phyloP scores from a whole-genome alignment of 2,329 filamentous ascomycete genomes.

The Alternaria ventricosa region DNA sequence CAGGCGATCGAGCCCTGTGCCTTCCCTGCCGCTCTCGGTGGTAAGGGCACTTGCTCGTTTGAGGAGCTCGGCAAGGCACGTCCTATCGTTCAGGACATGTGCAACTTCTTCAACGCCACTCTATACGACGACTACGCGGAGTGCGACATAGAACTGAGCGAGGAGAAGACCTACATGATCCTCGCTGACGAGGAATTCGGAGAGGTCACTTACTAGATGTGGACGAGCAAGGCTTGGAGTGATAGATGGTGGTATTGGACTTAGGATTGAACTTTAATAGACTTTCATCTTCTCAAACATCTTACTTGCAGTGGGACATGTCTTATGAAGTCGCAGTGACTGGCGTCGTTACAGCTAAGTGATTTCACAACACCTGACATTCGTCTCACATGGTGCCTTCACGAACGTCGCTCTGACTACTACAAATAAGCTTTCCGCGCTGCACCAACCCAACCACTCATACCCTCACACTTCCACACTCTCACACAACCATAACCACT shows the following conservation, averaged over 20 bases:
- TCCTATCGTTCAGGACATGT: slow-evolving; percentile 28
- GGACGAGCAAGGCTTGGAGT: not conserved
- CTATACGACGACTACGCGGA: slow-evolving; percentile 22
- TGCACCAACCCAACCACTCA: not conserved
- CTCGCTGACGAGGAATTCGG: slow-evolving; percentile 13
- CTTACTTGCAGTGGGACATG: not conserved
- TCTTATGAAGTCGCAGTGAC: not conserved
- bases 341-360: not conserved
- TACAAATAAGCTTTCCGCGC: not conserved
- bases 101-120: slow-evolving; percentile 36
- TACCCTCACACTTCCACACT: not conserved
- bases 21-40: slow-evolving; percentile 15
- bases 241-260: not conserved
- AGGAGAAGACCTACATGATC: slow-evolving; percentile 25
- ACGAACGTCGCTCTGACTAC: not conserved
- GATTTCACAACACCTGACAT: not conserved
- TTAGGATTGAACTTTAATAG: not conserved
- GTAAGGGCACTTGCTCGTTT: slow-evolving; percentile 19
- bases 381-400: not conserved
- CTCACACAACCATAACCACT: not conserved
- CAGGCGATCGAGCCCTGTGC: slow-evolving; percentile 28
- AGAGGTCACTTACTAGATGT: not conserved
- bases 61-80: slow-evolving; percentile 21
- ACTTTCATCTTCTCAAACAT: not conserved
- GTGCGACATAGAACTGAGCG: slow-evolving; percentile 22